phyloP scores from a whole-genome alignment of 2,329 filamentous ascomycete species.

The Aureobasidium sp. region DNA sequence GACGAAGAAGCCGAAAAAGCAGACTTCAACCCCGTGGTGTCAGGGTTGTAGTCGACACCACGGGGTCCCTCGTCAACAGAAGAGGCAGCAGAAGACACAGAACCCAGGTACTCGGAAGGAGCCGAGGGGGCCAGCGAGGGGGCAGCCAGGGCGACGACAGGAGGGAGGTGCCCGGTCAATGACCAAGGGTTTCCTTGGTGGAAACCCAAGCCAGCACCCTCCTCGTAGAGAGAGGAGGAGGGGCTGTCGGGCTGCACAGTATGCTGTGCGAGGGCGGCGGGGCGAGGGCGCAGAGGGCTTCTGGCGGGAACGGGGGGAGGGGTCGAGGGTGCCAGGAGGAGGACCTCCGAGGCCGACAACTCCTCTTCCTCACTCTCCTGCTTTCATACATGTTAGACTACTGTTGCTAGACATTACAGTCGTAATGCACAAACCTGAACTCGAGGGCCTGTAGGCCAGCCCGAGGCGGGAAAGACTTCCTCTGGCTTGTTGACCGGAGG shows the following conservation, averaged over 20 bases:
- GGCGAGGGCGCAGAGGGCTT: background rate
- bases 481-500: background rate
- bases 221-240: background rate
- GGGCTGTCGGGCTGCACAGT: background rate
- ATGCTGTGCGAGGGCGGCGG: background rate
- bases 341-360: background rate
- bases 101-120: background rate
- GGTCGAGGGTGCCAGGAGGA: background rate
- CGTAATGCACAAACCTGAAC: background rate
- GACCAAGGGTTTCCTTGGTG: background rate
- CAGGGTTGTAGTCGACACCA: background rate
- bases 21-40: conserved; percentile 1
- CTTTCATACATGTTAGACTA: background rate
- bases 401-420: background rate
- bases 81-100: background rate
- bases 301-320: background rate
- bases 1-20: background rate
- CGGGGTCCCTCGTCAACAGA: background rate
- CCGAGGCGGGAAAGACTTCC: background rate
- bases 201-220: background rate
- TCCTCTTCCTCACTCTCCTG: background rate
- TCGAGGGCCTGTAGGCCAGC: background rate
- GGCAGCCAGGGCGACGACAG: background rate
- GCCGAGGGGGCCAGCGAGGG: background rate
- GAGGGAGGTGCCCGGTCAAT: background rate